Evolutionary conservation across 371 early-diverging fungal genomes (phyloP).

Genomic region (Phascolomyces articulosus): DNA sequence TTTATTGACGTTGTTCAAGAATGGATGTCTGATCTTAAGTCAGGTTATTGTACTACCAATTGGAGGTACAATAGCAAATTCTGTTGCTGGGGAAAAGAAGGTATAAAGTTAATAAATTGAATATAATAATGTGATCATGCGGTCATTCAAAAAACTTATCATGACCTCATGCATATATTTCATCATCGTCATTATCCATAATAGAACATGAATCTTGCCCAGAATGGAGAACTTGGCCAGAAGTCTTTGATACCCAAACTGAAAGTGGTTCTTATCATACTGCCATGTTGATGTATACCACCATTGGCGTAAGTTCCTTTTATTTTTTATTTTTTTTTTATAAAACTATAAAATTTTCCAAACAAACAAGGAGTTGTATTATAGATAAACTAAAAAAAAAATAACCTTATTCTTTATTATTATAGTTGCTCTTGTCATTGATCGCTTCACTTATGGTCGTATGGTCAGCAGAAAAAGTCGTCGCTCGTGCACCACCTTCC

Average conservation of each 20-base stretch:
- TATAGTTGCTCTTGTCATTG: constrained; percentile 38
- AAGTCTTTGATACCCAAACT: constrained; percentile 30
- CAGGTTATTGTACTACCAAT: constrained; percentile 86
- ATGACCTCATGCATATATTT: constrained; percentile 2
- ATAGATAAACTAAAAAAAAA: too few species aligned
- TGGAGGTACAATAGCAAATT: constrained; percentile 87
- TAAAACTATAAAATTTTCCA: background rate
- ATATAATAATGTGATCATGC: background rate
- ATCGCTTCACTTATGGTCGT: constrained; percentile 45
- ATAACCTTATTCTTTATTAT: background rate
- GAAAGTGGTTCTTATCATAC: constrained; percentile 28
- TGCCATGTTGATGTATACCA: constrained; percentile 41
- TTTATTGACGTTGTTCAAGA: constrained; percentile 81
- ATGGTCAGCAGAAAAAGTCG: constrained; percentile 45
- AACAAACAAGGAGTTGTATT: background rate
- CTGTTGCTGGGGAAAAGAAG: constrained; percentile 85
- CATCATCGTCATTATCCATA: background rate
- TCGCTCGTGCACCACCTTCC: constrained; percentile 24
- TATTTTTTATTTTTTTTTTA: background rate
- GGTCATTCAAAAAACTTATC: background rate
- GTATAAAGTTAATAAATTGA: constrained; percentile 28
- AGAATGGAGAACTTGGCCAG: constrained; percentile 50
- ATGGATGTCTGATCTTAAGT: constrained; percentile 79
- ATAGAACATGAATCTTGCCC: constrained; percentile 36
- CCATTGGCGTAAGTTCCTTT: constrained; percentile 40